Evolutionary conservation across 306 rosid species (phyloP).

Genomic region (Cotoneaster glaucophyllus): DNA sequence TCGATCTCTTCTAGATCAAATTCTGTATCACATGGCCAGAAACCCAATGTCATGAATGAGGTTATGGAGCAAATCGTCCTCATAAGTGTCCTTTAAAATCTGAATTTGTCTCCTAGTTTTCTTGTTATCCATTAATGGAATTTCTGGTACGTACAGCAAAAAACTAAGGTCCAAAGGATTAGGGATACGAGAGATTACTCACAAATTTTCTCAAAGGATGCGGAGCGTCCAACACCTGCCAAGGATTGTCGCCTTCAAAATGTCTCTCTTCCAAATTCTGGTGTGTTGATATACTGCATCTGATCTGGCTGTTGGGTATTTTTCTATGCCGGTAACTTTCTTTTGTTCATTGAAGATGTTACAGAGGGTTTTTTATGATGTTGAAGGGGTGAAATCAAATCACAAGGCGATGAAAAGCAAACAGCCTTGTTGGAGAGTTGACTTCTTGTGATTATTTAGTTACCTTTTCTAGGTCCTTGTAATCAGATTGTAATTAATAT

Average conservation of each 20-base stretch:
- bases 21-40: slow-evolving; percentile 27
- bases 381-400: slow-evolving; percentile 54
- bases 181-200: slow-evolving; percentile 88
- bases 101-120: neutral
- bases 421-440: no score
- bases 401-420: slow-evolving; percentile 42
- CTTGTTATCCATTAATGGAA: slow-evolving; percentile 13
- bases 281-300: slow-evolving; percentile 33
- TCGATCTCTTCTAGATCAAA: slow-evolving; percentile 39
- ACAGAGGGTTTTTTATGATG: slow-evolving; percentile 52
- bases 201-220: slow-evolving; percentile 59
- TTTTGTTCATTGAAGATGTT: slow-evolving; percentile 43
- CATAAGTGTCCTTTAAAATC: neutral
- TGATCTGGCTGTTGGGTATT: slow-evolving; percentile 17
- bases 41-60: slow-evolving; percentile 43
- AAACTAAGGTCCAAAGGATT: slow-evolving; percentile 52
- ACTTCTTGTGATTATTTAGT: no score
- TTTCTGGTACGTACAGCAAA: slow-evolving; percentile 35
- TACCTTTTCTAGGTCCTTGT: no score
- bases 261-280: slow-evolving; percentile 33
- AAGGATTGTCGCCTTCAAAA: slow-evolving; percentile 40
- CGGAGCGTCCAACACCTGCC: slow-evolving; percentile 55
- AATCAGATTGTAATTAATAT: no score
- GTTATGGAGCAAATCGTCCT: slow-evolving; percentile 31
- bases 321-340: slow-evolving; percentile 5